phyloP scores from a whole-genome alignment of 2,329 filamentous ascomycete species.

The Trichocomaceae sp. region DNA sequence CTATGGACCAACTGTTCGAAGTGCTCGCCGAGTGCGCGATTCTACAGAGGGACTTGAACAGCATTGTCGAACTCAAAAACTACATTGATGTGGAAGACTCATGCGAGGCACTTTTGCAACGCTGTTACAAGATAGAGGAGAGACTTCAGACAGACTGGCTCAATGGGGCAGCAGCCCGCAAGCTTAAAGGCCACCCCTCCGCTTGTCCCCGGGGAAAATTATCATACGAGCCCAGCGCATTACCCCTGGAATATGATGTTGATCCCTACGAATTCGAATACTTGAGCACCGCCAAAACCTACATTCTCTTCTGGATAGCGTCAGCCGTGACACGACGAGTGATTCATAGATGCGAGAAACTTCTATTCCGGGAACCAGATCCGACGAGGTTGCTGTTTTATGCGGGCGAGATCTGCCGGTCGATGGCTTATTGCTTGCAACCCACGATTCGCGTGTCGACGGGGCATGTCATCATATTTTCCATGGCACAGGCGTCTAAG shows the following conservation, averaged over 20 bases:
- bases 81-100: not conserved
- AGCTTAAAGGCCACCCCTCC: not conserved
- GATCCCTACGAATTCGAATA: not conserved
- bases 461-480: not conserved
- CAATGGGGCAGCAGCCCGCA: not conserved
- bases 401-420: not conserved
- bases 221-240: not conserved
- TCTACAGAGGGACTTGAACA: not conserved
- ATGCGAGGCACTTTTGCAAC: not conserved
- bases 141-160: not conserved
- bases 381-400: not conserved
- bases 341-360: not conserved
- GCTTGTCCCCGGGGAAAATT: not conserved
- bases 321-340: not conserved
- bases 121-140: not conserved
- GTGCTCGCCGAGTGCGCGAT: not conserved
- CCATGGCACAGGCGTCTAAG: not conserved
- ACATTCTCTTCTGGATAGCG: not conserved
- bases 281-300: not conserved
- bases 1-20: not conserved
- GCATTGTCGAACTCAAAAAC: not conserved
- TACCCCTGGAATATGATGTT: not conserved
- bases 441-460: not conserved
- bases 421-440: conserved; percentile 1
- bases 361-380: not conserved